phyloP scores from a whole-genome alignment of 2,329 filamentous ascomycete species.

The Ceratocystis ficicola region DNA sequence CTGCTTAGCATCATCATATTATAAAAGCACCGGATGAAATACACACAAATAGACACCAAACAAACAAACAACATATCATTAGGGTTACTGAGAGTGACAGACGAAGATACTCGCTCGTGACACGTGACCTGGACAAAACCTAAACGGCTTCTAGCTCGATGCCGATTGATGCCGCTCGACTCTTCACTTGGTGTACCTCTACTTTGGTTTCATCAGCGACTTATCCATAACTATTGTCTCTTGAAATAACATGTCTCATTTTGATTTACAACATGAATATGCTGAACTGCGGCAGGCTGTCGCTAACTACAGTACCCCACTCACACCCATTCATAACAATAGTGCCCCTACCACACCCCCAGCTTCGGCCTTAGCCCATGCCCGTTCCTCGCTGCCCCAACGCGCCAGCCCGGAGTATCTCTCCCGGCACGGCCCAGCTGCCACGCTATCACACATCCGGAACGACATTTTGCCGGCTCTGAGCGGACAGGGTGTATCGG shows the following conservation, averaged over 20 bases:
- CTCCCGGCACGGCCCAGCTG: neutral
- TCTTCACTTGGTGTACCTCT: too few relatives aligned
- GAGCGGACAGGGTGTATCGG: conserved; percentile 50
- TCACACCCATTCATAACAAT: neutral
- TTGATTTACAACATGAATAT: conserved; percentile 19
- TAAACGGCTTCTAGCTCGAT: too few relatives aligned
- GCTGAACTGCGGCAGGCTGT: conserved; percentile 4
- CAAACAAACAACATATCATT: too few relatives aligned
- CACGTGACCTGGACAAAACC: too few relatives aligned
- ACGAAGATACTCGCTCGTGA: too few relatives aligned
- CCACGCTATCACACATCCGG: conserved; percentile 32
- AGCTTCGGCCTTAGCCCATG: neutral
- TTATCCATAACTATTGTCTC: neutral
- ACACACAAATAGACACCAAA: neutral
- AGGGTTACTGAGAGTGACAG: too few relatives aligned
- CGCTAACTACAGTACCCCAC: neutral
- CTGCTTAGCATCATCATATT: neutral
- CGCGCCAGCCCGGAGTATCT: neutral
- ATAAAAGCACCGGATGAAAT: neutral
- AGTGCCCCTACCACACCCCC: conserved; percentile 1
- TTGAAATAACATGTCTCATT: neutral
- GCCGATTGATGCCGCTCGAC: too few relatives aligned
- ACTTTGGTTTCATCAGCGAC: neutral
- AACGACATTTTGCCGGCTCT: conserved; percentile 45
- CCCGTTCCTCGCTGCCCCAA: conserved; percentile 12